These are phyloP conservation scores for Fusarium liriodendri DNA, from an alignment of 2,329 filamentous ascomycete species.

Conservation along the genomic window DNA sequence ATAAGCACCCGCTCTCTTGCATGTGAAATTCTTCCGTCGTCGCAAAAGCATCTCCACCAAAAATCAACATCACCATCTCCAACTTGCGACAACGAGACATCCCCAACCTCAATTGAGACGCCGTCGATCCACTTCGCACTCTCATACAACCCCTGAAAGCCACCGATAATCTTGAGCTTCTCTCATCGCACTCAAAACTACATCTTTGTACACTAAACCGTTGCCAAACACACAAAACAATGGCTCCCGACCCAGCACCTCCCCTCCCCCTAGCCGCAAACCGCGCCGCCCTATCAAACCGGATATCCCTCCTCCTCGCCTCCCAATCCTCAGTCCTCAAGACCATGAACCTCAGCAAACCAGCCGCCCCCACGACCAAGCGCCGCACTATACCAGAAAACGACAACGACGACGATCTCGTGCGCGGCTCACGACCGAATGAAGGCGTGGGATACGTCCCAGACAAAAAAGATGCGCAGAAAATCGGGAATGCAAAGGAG, in stretches of 20 bases:
- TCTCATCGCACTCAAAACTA: background rate
- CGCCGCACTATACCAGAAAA: constrained; percentile 22
- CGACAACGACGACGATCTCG: constrained; percentile 44
- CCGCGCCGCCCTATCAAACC: constrained; percentile 55
- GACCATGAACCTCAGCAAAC: constrained; percentile 43
- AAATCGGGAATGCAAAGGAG: constrained; percentile 39
- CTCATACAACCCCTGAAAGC: too few species aligned
- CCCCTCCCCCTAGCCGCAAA: constrained; percentile 52
- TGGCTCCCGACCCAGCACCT: constrained; percentile 38
- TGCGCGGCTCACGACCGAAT: constrained; percentile 45
- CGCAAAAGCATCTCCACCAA: constrained; percentile 24
- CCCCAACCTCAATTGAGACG: background rate
- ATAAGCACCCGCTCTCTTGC: constrained; percentile 29
- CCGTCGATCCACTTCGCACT: too few species aligned
- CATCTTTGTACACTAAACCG: background rate
- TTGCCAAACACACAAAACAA: constrained; percentile 8
- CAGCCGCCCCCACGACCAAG: background rate
- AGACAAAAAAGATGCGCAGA: constrained; percentile 35
- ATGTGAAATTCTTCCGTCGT: constrained; percentile 42
- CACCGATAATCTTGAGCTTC: background rate
- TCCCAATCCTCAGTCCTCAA: constrained; percentile 49
- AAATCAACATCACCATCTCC: constrained; percentile 25
- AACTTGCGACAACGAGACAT: background rate
- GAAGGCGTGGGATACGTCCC: constrained; percentile 56
- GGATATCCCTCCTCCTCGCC: constrained; percentile 54